Evolutionary conservation across 2,329 filamentous ascomycete genomes (phyloP).

Genomic region (Shiraia sp.): DNA sequence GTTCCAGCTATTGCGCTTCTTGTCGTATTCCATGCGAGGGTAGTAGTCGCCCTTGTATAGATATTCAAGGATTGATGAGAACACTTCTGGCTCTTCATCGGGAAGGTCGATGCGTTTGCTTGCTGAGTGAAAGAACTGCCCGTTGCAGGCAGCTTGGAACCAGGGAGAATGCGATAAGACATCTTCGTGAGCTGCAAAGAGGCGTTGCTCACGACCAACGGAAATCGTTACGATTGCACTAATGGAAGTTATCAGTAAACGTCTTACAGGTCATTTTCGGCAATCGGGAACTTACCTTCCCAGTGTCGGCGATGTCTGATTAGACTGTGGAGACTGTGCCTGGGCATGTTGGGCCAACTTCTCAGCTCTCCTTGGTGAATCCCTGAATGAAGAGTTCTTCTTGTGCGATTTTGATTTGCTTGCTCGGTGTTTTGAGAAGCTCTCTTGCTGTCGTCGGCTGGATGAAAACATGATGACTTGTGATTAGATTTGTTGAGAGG

Average conservation of each 20-base stretch:
- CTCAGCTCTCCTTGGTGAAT: slow-evolving; percentile 40
- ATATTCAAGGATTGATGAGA: slow-evolving; percentile 87
- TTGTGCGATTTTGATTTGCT: slow-evolving; percentile 45
- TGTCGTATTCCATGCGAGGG: slow-evolving; percentile 80
- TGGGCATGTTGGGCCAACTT: slow-evolving; percentile 40
- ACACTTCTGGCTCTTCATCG: slow-evolving; percentile 86
- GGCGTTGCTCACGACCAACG: slow-evolving; percentile 78
- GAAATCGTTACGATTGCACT: slow-evolving; percentile 75
- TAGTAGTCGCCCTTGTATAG: slow-evolving; percentile 95
- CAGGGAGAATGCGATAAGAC: slow-evolving; percentile 78
- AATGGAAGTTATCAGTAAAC: slow-evolving; percentile 21
- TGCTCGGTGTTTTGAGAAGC: slow-evolving; percentile 46
- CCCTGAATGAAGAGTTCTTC: slow-evolving; percentile 43
- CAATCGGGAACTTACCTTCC: slow-evolving; percentile 35
- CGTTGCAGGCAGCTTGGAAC: slow-evolving; percentile 69
- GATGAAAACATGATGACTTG: slow-evolving; percentile 42
- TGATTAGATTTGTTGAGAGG: slow-evolving; percentile 14
- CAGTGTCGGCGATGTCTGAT: slow-evolving; percentile 41
- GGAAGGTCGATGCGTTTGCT: slow-evolving; percentile 77
- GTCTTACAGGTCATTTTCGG: background rate
- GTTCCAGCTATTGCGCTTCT: slow-evolving; percentile 78
- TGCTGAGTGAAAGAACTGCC: slow-evolving; percentile 63
- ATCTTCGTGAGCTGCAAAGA: slow-evolving; percentile 91
- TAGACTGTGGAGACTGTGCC: slow-evolving; percentile 38
- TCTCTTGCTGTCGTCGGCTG: slow-evolving; percentile 35